Percentiles rank a stretch among this genome's conserved stretches.
Conservation (phyloP, 2,329 filamentous ascomycete species). For the Stemphylium vesicarium region DNA sequence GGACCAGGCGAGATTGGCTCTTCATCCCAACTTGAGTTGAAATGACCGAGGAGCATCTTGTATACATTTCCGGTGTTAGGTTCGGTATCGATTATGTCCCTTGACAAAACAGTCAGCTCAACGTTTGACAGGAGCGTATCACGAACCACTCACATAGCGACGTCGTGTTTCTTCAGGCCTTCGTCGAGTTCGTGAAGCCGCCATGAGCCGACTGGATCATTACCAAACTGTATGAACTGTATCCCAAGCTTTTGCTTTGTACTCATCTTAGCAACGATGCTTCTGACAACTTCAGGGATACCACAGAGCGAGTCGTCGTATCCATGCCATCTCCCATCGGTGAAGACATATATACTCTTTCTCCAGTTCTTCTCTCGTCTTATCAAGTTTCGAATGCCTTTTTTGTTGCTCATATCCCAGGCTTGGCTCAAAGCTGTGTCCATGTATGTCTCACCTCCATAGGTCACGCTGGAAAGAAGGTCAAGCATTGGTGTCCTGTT, state of each 20-base stretch:
- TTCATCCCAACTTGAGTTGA: slow-evolving; percentile 15
- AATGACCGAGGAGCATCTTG: slow-evolving; percentile 29
- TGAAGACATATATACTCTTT: slow-evolving; percentile 20
- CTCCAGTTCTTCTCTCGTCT: too few relatives aligned
- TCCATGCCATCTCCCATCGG: slow-evolving; percentile 25
- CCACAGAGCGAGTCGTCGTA: background rate
- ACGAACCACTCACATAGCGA: background rate
- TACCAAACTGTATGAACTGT: slow-evolving; percentile 32
- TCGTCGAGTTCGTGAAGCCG: slow-evolving; percentile 23
- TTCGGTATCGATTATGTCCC: slow-evolving; percentile 26
- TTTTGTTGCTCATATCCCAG: background rate
- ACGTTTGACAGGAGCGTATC: too few relatives aligned
- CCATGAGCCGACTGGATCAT: slow-evolving; percentile 12
- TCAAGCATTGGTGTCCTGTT: slow-evolving; percentile 1
- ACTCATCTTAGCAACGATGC: background rate
- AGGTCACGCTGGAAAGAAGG: background rate
- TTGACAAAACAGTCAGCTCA: too few relatives aligned
- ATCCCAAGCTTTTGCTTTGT: slow-evolving; percentile 19
- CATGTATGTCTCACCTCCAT: slow-evolving; percentile 9
- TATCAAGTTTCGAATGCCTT: background rate
- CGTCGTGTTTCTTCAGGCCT: slow-evolving; percentile 1
- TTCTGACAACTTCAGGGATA: slow-evolving; percentile 6
- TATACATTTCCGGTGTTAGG: slow-evolving; percentile 16
- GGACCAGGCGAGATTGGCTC: too few relatives aligned
- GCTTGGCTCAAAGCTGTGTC: background rate